These are phyloP conservation scores for Mycena alexandri DNA, from an alignment of 768 basidiomycete genomes.

Conservation along the genomic window DNA sequence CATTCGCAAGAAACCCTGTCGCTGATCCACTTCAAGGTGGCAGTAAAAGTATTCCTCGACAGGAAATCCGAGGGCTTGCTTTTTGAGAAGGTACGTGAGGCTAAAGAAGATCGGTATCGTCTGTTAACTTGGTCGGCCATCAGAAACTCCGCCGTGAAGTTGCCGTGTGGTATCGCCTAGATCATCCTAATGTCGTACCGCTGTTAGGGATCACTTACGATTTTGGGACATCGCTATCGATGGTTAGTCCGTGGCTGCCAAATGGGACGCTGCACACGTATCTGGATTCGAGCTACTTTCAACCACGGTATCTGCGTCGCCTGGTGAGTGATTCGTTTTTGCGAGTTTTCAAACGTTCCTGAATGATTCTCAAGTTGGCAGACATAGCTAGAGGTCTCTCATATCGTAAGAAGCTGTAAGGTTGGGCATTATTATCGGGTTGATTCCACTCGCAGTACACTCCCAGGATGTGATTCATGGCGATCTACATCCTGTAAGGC, in stretches of 20 bases:
- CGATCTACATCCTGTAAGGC: constrained; percentile 18
- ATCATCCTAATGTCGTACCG: constrained; percentile 16
- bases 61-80: constrained; percentile 3
- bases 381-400: constrained; percentile 1
- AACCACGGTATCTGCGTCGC: neutral
- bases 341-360: too few relatives aligned
- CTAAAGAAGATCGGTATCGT: too few relatives aligned
- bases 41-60: constrained; percentile 20
- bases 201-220: constrained; percentile 18
- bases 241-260: constrained; percentile 18
- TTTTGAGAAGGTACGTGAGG: constrained; percentile 6
- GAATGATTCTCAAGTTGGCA: neutral
- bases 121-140: neutral
- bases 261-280: constrained; percentile 10
- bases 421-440: neutral
- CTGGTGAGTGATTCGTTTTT: neutral
- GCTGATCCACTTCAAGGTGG: constrained; percentile 1
- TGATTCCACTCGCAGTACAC: neutral
- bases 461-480: constrained; percentile 13
- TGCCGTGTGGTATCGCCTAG: constrained; percentile 15
- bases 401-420: neutral
- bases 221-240: constrained; percentile 20
- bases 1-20: too few relatives aligned
- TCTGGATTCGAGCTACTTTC: neutral
- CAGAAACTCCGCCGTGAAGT: constrained; percentile 23